Evolutionary conservation across 371 early-diverging fungal species (phyloP).

Genomic region (Synchytrium microbalum): DNA sequence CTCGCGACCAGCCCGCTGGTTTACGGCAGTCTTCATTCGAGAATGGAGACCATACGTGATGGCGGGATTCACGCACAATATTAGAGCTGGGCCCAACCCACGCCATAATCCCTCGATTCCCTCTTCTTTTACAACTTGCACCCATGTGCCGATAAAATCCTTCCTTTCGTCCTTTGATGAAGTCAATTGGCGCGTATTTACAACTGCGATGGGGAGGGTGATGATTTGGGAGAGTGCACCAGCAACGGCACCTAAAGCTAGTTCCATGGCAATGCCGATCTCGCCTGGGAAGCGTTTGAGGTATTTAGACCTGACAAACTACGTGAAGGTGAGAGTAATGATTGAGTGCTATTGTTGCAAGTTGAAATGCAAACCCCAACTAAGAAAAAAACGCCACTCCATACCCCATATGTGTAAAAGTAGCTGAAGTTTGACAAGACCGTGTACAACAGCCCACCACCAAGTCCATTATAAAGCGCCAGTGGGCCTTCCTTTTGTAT

Average conservation of each 20-base stretch:
- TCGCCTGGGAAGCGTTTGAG: too few species aligned
- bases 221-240: conserved; percentile 85
- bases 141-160: conserved; percentile 44
- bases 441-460: conserved; percentile 81
- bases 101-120: conserved; percentile 64
- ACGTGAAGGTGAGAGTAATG: too few species aligned
- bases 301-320: too few species aligned
- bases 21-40: conserved; percentile 69
- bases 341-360: too few species aligned
- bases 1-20: too few species aligned
- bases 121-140: conserved; percentile 68
- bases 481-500: conserved; percentile 69
- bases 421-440: conserved; percentile 26
- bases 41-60: conserved; percentile 96
- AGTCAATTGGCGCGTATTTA: conserved; percentile 59
- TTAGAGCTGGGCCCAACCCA: conserved; percentile 68
- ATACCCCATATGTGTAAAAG: conserved; percentile 14
- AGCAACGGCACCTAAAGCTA: conserved; percentile 86
- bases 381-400: too few species aligned
- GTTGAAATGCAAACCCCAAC: too few species aligned
- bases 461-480: conserved; percentile 88
- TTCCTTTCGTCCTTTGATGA: conserved; percentile 16
- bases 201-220: conserved; percentile 83
- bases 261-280: conserved; percentile 66
- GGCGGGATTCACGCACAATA: conserved; percentile 90